These are phyloP conservation scores for Pyrenochaeta sp. DNA, from an alignment of 2,329 filamentous ascomycete genomes.

Conservation along the genomic window DNA sequence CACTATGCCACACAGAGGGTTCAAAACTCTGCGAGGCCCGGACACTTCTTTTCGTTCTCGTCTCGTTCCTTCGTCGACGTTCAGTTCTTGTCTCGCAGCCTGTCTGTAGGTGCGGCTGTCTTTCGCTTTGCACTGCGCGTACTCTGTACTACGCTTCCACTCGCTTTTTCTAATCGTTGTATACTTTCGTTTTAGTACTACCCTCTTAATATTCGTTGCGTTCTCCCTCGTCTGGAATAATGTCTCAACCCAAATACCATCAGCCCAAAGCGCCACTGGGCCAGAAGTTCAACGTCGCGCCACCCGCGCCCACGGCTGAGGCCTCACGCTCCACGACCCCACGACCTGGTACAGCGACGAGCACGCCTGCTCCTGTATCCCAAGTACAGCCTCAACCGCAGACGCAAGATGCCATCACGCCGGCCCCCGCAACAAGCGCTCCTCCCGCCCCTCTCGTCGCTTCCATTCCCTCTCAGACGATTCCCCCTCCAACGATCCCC, in stretches of 20 bases:
- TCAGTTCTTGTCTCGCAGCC: too few relatives aligned
- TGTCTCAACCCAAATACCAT: conserved; percentile 14
- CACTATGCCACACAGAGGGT: too few relatives aligned
- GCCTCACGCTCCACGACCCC: conserved; percentile 1
- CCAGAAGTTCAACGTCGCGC: background rate
- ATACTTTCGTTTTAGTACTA: background rate
- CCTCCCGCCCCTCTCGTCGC: conserved; percentile 6
- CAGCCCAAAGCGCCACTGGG: conserved; percentile 8
- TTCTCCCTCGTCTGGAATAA: too few relatives aligned
- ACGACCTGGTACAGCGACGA: conserved; percentile 5
- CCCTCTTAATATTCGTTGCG: background rate
- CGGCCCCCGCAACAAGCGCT: conserved; percentile 7
- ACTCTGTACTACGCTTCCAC: too few relatives aligned
- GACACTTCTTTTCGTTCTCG: too few relatives aligned
- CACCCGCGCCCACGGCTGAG: conserved; percentile 2
- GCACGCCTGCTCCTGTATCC: conserved; percentile 10
- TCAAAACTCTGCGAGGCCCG: too few relatives aligned
- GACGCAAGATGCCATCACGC: conserved; percentile 5
- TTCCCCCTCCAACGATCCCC: background rate
- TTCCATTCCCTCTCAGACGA: conserved; percentile 3
- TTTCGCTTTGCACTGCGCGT: too few relatives aligned
- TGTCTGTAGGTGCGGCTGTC: too few relatives aligned
- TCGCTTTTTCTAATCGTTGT: too few relatives aligned
- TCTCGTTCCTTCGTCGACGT: too few relatives aligned
- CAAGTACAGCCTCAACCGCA: background rate